A percentile compares a stretch with the other conserved stretches of the same genome.
Conservation (phyloP, 345 rosid species). For the Acer negundo region DNA sequence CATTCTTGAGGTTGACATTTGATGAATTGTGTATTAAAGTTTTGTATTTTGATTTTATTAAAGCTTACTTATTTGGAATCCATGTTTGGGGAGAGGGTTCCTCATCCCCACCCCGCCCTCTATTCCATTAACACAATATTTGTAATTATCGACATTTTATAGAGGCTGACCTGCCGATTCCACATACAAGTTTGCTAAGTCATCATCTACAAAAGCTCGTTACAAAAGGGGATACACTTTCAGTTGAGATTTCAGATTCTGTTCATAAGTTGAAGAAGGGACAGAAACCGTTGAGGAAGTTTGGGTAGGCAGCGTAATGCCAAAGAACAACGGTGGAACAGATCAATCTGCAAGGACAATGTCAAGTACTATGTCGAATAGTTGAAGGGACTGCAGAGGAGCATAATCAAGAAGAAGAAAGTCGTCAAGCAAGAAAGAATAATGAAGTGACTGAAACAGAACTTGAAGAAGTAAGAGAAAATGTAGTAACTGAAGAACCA, state of each 20-base stretch:
- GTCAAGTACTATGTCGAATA: neutral
- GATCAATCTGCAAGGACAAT: conserved; percentile 9
- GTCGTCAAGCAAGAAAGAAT: neutral
- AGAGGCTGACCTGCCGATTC: neutral
- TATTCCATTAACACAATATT: too few species aligned
- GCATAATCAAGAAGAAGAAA: conserved; percentile 2
- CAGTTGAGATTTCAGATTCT: conserved; percentile 4
- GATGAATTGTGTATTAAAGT: neutral
- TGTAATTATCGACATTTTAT: conserved; percentile 13
- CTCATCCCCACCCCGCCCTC: too few species aligned
- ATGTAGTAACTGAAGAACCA: neutral
- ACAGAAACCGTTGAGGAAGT: neutral
- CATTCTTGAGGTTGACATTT: neutral
- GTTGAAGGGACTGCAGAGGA: neutral
- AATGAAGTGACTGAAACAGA: conserved; percentile 10
- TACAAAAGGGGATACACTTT: conserved; percentile 14
- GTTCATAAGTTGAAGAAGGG: conserved; percentile 1
- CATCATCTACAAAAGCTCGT: conserved; percentile 23
- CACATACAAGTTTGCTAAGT: conserved; percentile 14
- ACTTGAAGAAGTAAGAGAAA: neutral
- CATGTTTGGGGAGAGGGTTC: too few species aligned
- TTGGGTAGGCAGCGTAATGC: neutral
- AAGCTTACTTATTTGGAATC: too few species aligned
- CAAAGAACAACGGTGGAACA: too few species aligned
- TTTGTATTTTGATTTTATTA: too few species aligned